Evolutionary conservation across 352 stramenopile species (phyloP).

Genomic region (Globisporangium canariense): DNA sequence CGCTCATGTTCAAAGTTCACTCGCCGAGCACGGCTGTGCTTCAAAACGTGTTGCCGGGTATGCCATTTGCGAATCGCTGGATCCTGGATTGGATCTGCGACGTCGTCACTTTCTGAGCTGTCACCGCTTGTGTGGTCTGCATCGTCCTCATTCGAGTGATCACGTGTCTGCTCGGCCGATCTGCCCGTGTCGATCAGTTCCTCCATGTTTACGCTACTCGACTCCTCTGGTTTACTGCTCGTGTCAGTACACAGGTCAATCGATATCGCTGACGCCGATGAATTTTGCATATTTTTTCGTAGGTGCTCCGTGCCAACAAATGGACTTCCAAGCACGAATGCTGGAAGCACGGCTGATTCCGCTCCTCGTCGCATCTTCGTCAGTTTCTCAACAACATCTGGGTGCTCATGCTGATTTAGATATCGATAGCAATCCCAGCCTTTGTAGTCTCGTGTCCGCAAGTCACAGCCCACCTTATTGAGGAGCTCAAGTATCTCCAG

Average conservation of each 20-base stretch:
- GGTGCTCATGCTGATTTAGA: slow-evolving; percentile 40
- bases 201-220: background rate
- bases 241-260: background rate
- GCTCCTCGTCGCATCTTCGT: slow-evolving; percentile 19
- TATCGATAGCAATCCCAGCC: slow-evolving; percentile 38
- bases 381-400: slow-evolving; percentile 34
- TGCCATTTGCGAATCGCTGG: slow-evolving; percentile 33
- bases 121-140: background rate
- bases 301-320: background rate
- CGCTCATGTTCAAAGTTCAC: slow-evolving; percentile 42
- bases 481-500: slow-evolving; percentile 34
- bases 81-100: slow-evolving; percentile 13
- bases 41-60: slow-evolving; percentile 32
- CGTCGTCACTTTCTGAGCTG: background rate
- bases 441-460: slow-evolving; percentile 45
- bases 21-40: slow-evolving; percentile 23
- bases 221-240: background rate
- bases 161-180: background rate
- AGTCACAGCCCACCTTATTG: slow-evolving; percentile 27
- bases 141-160: background rate
- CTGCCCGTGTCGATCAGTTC: background rate
- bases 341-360: background rate
- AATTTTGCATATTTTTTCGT: background rate
- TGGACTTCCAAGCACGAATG: slow-evolving; percentile 13
- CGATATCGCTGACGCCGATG: background rate